Base-by-base conservation (phyloP, 164 flowering plant species). In the Stephania cephalantha region DNA sequence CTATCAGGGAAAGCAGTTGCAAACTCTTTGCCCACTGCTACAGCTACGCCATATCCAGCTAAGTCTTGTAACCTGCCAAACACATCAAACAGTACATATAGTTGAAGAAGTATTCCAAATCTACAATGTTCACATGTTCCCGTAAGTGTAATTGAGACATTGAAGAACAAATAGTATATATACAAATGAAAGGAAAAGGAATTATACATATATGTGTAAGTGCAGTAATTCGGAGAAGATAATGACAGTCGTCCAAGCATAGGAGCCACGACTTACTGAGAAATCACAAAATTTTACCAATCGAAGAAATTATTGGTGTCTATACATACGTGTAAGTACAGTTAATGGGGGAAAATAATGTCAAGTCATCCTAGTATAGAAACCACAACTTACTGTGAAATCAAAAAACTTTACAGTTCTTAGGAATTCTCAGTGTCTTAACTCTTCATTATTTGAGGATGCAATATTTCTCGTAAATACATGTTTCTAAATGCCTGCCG, bases 21-120 rank as follows among this genome's bases (percentile, higher is more conserved):
- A 83, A 88, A 89, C 84, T 81, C 84, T 79, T 87, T 84, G 9
- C 80, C 78, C 35, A 82, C 88, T 46, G 97, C 94, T 75, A 85
- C 30, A 2, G 85, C 88, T 20, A 93, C 97, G 58, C 94, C 99
- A 81, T 95, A 93, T 77, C 99, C 99, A 75, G 95, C 86, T 64
- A 95, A 63, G 78, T 93, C 99, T 83, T 85, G 90, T 81, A 95
- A 97, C 92, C 99, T 95, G 85, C 18, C 74, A 78, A 70, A 20
- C 35, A 50, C n/a, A 53, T 69, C 20, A 61, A 78, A 22, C 52
- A 73, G 3, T 29, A 25, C 25, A 25, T 25, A 25, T 25, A 25
- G 25, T 0, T 0, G 25, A 25, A 25, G 25, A 25, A 0, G 42
- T 35, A 35, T 35, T 4, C 42, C 42, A 35, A 35, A 35, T 35